Evolutionary conservation across 2,329 filamentous ascomycete species (phyloP).

Genomic region (Trichoderma harzianum): DNA sequence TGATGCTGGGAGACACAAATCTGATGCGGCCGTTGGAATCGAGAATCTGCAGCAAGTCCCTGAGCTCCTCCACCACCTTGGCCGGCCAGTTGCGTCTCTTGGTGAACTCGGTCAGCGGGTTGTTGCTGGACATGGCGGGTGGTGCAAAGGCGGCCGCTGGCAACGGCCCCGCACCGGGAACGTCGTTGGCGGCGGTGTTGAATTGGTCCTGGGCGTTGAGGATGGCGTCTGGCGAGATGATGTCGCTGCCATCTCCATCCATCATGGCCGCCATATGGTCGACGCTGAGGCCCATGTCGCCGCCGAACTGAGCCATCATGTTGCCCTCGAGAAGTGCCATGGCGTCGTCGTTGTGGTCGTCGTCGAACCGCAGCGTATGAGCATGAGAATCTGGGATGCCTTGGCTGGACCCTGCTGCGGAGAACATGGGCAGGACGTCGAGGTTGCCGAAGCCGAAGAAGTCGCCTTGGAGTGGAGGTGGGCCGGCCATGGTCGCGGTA

Average conservation of each 20-base stretch:
- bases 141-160: slow-evolving; percentile 39
- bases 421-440: slow-evolving; percentile 27
- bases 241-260: slow-evolving; percentile 18
- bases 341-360: background rate
- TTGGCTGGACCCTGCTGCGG: slow-evolving; percentile 28
- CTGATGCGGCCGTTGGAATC: slow-evolving; percentile 79
- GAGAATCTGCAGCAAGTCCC: slow-evolving; percentile 83
- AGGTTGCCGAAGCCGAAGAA: slow-evolving; percentile 37
- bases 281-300: slow-evolving; percentile 43
- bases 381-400: slow-evolving; percentile 20
- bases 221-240: slow-evolving; percentile 26
- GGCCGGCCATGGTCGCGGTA: slow-evolving; percentile 34
- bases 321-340: slow-evolving; percentile 19
- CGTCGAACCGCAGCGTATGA: slow-evolving; percentile 4
- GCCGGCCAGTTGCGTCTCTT: slow-evolving; percentile 76
- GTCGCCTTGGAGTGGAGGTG: slow-evolving; percentile 34
- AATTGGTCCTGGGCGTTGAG: slow-evolving; percentile 34
- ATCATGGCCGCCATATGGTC: slow-evolving; percentile 25
- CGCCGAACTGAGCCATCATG: slow-evolving; percentile 10
- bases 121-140: slow-evolving; percentile 29
- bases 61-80: slow-evolving; percentile 83
- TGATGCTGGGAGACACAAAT: slow-evolving; percentile 79
- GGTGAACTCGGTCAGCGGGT: slow-evolving; percentile 55
- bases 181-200: slow-evolving; percentile 35
- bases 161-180: slow-evolving; percentile 42